Evolutionary conservation across 768 basidiomycete species (phyloP).

Genomic region (Tulasnella sp.): DNA sequence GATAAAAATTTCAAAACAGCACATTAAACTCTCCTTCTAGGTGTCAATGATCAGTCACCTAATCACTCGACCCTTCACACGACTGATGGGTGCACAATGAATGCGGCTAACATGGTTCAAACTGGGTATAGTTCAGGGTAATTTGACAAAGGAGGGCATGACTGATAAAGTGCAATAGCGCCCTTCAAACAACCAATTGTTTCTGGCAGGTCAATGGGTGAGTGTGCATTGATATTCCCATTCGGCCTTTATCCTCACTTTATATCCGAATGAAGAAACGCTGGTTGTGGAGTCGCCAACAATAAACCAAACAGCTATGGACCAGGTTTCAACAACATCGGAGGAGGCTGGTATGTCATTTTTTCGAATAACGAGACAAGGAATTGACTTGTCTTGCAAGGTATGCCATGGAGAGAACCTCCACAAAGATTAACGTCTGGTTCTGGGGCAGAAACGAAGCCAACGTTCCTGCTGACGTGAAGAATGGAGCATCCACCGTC

Average conservation of each 20-base stretch:
- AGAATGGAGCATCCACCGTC: slow-evolving; percentile 10
- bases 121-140: slow-evolving; percentile 33
- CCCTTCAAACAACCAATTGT: slow-evolving; percentile 16
- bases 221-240: no score
- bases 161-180: neutral
- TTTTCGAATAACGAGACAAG: no score
- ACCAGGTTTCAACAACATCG: slow-evolving; percentile 15
- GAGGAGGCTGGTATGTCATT: slow-evolving; percentile 15
- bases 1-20: no score
- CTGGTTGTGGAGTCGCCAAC: slow-evolving; percentile 15
- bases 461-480: slow-evolving; percentile 12
- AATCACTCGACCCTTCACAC: slow-evolving; percentile 16
- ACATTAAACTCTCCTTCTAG: no score
- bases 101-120: slow-evolving; percentile 28
- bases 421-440: slow-evolving; percentile 14
- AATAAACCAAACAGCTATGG: slow-evolving; percentile 17
- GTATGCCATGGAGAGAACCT: slow-evolving; percentile 18
- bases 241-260: no score
- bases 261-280: no score
- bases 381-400: no score
- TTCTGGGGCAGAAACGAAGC: slow-evolving; percentile 16
- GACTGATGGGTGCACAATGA: slow-evolving; percentile 41
- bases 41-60: slow-evolving; percentile 16
- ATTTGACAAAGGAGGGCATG: neutral
- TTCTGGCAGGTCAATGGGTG: slow-evolving; percentile 15